Evolutionary conservation across 2,329 filamentous ascomycete genomes (phyloP).

Genomic region (Clonostachys solani): DNA sequence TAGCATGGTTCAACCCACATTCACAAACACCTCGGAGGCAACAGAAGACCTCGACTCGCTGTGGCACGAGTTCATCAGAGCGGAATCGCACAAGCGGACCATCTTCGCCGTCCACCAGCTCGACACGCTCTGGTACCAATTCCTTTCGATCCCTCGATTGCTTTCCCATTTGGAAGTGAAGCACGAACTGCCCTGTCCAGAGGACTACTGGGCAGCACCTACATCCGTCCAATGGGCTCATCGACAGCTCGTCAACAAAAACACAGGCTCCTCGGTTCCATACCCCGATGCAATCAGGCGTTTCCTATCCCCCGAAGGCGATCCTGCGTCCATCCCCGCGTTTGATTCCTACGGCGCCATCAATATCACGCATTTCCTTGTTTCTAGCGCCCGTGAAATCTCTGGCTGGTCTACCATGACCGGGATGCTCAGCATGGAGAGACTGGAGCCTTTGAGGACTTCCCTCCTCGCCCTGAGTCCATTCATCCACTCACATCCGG

Average conservation of each 20-base stretch:
- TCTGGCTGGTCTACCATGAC: constrained; percentile 38
- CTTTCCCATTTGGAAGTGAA: constrained; percentile 37
- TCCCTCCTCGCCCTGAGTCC: constrained; percentile 25
- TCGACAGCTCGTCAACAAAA: constrained; percentile 14
- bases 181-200: constrained; percentile 32
- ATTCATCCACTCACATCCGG: constrained; percentile 12
- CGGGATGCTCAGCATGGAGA: constrained; percentile 30
- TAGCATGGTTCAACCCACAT: constrained; percentile 25
- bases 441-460: constrained; percentile 24
- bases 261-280: constrained; percentile 8
- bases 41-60: constrained; percentile 26
- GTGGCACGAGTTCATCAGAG: constrained; percentile 27
- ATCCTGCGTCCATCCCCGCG: constrained; percentile 16
- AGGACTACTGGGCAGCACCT: constrained; percentile 27
- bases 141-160: constrained; percentile 27
- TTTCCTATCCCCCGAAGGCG: constrained; percentile 21
- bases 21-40: constrained; percentile 7
- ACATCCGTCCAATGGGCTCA: constrained; percentile 28
- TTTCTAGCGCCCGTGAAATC: constrained; percentile 33
- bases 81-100: constrained; percentile 34
- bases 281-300: constrained; percentile 29
- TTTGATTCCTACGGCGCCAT: constrained; percentile 35
- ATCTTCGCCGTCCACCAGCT: constrained; percentile 35
- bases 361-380: constrained; percentile 32
- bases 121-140: constrained; percentile 36